A percentile compares a stretch with the other conserved stretches of the same genome.
Evolutionary conservation across 768 basidiomycete species (phyloP).

Genomic region (Macrolepiota dolichaula): DNA sequence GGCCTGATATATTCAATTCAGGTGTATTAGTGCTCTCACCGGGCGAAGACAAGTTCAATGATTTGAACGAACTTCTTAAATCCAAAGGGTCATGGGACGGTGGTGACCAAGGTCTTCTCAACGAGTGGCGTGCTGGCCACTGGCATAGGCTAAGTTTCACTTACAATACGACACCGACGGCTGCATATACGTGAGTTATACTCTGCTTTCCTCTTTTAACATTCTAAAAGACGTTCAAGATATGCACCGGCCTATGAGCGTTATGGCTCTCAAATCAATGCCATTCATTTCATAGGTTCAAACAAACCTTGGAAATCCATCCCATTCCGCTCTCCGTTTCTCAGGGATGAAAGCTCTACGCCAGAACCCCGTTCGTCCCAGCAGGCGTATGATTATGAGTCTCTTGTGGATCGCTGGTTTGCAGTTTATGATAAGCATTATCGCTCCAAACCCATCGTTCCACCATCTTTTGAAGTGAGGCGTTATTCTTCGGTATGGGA

Average conservation of each 20-base stretch:
- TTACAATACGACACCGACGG: constrained; percentile 97
- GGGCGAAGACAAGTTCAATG: constrained; percentile 76
- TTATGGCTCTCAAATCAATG: constrained; percentile 82
- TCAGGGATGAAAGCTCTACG: constrained; percentile 21
- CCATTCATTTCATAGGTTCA: constrained; percentile 93
- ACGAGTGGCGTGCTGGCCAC: constrained; percentile 84
- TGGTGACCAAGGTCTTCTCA: constrained; percentile 96
- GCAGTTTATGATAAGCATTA: constrained; percentile 86
- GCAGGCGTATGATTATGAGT: constrained; percentile 69
- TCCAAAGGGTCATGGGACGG: constrained; percentile 92
- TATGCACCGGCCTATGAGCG: constrained; percentile 97
- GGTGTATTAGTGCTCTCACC: constrained; percentile 89
- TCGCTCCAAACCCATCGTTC: constrained; percentile 50
- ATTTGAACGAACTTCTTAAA: constrained; percentile 67
- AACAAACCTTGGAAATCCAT: constrained; percentile 92
- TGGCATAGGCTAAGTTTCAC: constrained; percentile 97
- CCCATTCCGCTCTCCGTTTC: constrained; percentile 60
- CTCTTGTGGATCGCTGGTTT: constrained; percentile 90
- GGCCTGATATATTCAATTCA: constrained; percentile 99
- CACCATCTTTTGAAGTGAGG: constrained; percentile 55
- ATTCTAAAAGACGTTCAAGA: constrained; percentile 36
- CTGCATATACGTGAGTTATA: constrained; percentile 85
- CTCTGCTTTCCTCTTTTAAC: constrained; percentile 18
- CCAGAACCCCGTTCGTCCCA: constrained; percentile 26
- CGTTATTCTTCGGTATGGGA: constrained; percentile 81